Evolutionary conservation across 495 filamentous ascomycete genomes (phyloP).

Genomic region (Penicillium taxi): DNA sequence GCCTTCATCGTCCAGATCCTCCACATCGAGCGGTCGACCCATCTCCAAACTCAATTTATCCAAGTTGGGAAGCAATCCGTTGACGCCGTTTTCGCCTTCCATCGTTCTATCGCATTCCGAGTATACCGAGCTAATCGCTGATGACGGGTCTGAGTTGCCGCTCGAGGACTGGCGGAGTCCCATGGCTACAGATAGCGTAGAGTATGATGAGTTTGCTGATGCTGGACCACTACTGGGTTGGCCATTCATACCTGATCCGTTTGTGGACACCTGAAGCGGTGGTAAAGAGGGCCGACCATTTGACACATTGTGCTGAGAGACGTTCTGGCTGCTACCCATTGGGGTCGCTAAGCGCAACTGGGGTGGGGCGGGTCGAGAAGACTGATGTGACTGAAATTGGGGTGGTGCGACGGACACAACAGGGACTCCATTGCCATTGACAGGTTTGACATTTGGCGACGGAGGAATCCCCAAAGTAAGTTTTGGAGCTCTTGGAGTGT

Average conservation of each 20-base stretch:
- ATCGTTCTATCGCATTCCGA: conserved; percentile 63
- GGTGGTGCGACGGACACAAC: conserved; percentile 17
- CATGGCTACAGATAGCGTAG: conserved; percentile 64
- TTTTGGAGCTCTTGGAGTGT: conserved; percentile 59
- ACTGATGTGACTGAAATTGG: conserved; percentile 30
- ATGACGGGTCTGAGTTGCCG: conserved; percentile 75
- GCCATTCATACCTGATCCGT: conserved; percentile 61
- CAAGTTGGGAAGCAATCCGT: conserved; percentile 58
- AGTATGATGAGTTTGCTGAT: conserved; percentile 79
- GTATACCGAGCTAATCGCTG: conserved; percentile 76
- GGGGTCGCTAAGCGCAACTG: conserved; percentile 76
- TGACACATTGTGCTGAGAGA: conserved; percentile 52
- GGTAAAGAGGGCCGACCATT: conserved; percentile 46
- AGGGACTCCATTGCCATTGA: conserved; percentile 31
- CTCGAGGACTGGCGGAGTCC: conserved; percentile 50
- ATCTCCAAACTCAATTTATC: conserved; percentile 70
- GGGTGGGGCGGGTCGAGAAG: conserved; percentile 59
- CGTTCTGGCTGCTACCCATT: conserved; percentile 54
- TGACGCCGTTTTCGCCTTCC: conserved; percentile 67
- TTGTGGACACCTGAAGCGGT: conserved; percentile 35
- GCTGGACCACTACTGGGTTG: conserved; percentile 70
- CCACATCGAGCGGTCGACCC: conserved; percentile 75
- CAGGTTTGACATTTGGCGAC: conserved; percentile 69
- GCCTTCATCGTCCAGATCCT: conserved; percentile 87
- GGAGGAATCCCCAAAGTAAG: conserved; percentile 83